Evolutionary conservation across 2,329 filamentous ascomycete species (phyloP).

Genomic region (Penicillium sp.): DNA sequence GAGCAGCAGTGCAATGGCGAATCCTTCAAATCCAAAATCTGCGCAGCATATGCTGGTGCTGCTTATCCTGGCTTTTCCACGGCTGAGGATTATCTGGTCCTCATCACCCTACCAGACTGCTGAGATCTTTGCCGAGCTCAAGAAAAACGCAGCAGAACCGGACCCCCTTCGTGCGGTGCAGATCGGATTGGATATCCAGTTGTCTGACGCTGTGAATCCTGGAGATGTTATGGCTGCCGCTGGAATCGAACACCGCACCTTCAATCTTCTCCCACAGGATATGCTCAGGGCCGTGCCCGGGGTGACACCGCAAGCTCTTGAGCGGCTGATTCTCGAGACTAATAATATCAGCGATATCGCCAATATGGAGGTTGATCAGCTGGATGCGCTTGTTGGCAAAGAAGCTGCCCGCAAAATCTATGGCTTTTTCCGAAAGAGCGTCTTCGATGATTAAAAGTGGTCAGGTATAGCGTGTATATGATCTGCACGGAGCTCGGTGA

Average conservation of each 20-base stretch:
- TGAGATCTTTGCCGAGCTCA: conserved; percentile 91
- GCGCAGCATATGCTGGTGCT: conserved; percentile 89
- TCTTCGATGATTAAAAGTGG: conserved; percentile 44
- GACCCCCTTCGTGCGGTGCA: conserved; percentile 83
- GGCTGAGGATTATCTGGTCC: conserved; percentile 88
- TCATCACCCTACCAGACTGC: conserved; percentile 91
- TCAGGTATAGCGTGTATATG: neutral
- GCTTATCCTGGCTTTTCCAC: conserved; percentile 84
- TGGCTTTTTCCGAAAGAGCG: conserved; percentile 69
- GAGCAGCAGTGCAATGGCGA: conserved; percentile 58
- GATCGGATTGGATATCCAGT: conserved; percentile 64
- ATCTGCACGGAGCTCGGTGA: neutral
- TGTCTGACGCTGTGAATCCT: conserved; percentile 23
- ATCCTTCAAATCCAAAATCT: conserved; percentile 62
- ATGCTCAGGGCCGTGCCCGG: conserved; percentile 84
- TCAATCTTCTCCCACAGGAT: conserved; percentile 81
- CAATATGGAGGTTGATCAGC: conserved; percentile 71
- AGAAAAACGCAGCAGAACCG: conserved; percentile 82
- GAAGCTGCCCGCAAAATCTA: conserved; percentile 71
- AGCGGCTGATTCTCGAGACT: conserved; percentile 64
- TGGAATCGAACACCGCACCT: conserved; percentile 55
- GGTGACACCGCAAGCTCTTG: conserved; percentile 71
- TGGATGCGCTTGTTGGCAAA: conserved; percentile 69
- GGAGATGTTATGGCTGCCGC: conserved; percentile 56
- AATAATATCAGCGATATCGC: conserved; percentile 76